Evolutionary conservation across 2,329 filamentous ascomycete genomes (phyloP).

Genomic region (Talaromyces sp.): DNA sequence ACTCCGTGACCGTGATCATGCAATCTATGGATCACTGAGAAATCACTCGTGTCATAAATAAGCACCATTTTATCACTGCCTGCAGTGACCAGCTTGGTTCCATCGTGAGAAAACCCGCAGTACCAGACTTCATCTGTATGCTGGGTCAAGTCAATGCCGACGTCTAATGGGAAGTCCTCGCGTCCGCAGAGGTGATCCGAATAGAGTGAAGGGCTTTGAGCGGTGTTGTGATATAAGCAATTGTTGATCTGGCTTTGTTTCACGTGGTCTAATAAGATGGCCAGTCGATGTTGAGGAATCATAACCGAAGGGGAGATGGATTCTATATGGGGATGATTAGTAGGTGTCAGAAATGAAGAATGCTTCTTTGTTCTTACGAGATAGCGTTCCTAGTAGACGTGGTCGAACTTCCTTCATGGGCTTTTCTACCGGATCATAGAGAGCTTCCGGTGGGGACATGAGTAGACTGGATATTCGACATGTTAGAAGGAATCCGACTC

Average conservation of each 20-base stretch:
- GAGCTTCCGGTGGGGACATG: conserved; percentile 82
- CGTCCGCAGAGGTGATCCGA: conserved; percentile 83
- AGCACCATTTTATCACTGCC: conserved; percentile 74
- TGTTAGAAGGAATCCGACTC: no score
- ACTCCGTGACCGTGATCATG: conserved; percentile 71
- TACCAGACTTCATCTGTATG: conserved; percentile 89
- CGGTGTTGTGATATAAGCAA: conserved; percentile 87
- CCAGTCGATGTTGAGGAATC: conserved; percentile 89
- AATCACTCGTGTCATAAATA: conserved; percentile 78
- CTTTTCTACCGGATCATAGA: conserved; percentile 78
- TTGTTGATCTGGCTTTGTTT: conserved; percentile 80
- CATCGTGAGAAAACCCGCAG: conserved; percentile 86
- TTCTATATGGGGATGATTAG: conserved; percentile 53
- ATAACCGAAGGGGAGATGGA: conserved; percentile 95
- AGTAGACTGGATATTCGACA: conserved; percentile 62
- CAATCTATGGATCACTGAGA: conserved; percentile 65
- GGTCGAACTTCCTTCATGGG: conserved; percentile 74
- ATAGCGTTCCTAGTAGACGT: conserved; percentile 76
- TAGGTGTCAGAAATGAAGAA: conserved; percentile 18
- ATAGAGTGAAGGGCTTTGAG: conserved; percentile 78
- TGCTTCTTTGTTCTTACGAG: conserved; percentile 60
- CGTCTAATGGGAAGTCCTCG: conserved; percentile 74
- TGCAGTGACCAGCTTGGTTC: conserved; percentile 77
- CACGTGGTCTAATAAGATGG: conserved; percentile 77
- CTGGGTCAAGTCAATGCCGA: conserved; percentile 69